phyloP scores from a whole-genome alignment of 2,329 filamentous ascomycete species.

The Aspergillus hortae region DNA sequence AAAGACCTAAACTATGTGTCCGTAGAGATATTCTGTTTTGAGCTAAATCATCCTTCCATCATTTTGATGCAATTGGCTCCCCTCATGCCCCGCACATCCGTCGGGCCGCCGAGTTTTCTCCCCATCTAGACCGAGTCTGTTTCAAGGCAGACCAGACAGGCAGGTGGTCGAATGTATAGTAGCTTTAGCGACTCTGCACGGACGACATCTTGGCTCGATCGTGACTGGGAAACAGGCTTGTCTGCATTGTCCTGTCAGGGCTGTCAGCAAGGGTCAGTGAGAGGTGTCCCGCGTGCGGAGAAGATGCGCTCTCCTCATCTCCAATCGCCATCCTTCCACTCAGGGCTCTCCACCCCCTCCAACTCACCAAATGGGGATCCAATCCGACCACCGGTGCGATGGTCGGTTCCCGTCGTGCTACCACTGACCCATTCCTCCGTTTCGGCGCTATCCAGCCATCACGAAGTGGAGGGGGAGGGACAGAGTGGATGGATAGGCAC shows the following conservation, averaged over 20 bases:
- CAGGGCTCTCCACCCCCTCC: conserved; percentile 1
- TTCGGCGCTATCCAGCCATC: neutral
- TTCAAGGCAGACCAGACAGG: neutral
- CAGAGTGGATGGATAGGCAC: neutral
- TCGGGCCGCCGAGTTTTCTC: neutral
- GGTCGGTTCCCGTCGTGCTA: no score
- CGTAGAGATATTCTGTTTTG: neutral
- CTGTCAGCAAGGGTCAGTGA: neutral
- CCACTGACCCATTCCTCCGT: no score
- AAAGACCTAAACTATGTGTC: no score
- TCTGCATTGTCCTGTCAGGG: no score
- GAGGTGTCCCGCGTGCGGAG: conserved; percentile 11
- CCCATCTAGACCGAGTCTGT: neutral
- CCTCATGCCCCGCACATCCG: conserved; percentile 3
- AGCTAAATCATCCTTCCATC: conserved; percentile 1
- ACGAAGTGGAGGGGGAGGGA: neutral
- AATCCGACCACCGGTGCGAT: no score
- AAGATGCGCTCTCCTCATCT: neutral
- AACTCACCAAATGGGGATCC: neutral
- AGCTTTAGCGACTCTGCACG: neutral
- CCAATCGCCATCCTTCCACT: conserved; percentile 3
- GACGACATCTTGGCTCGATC: neutral
- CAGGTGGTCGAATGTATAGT: neutral
- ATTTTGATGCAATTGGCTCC: neutral
- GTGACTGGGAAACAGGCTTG: neutral